Base-by-base conservation (phyloP, 441 rosid species). In the Daphne laureola region DNA sequence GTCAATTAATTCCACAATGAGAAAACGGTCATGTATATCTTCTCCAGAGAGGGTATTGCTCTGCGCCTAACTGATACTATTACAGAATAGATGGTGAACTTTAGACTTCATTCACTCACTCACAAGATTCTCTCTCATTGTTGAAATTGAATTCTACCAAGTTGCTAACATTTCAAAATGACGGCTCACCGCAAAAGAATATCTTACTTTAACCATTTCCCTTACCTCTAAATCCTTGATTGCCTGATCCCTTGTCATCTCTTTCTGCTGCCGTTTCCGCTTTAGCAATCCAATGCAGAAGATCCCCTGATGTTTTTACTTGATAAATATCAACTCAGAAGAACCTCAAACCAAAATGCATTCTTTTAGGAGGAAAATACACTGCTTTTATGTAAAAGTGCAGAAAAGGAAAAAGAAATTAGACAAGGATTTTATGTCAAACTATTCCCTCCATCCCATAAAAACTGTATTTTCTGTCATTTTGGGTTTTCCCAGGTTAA, bases 251-350 rank as follows among this genome's bases (percentile, higher is more conserved):
- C 84, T 86, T 23, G 95, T 60, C 56, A 79, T 58, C 59, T 80
- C 83, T 60, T 80, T 78, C 66, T 69, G 31, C 73, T 80, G 89
- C 17, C 81, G 80, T 48, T 90, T 59, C 52, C 95, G 93, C 78
- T 83, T 87, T 55, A 91, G 70, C 55, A 69, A 83, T 64, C 94
- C 92, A 7, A 90, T 80, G 81, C 96, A 90, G 41, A 87, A 66
- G 57, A 90, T 54, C 57, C 94, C 94, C 94, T 87, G 62, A 52
- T 40, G 54, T 18, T 58, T 43, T 23, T 36, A 57, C 57, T 14
- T 61, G 45, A 2, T 4, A 53, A 17, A 42, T 25, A 40, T 44
- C 35, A 49, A 42, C 55, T 26, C 44, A 17, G 11, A 31, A 5
- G 8, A 7, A 31, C 38, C 38, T 31, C 8, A 31, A 31, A 31